phyloP scores from a whole-genome alignment of 2,329 filamentous ascomycete species.

The Fusarium lyarnte region DNA sequence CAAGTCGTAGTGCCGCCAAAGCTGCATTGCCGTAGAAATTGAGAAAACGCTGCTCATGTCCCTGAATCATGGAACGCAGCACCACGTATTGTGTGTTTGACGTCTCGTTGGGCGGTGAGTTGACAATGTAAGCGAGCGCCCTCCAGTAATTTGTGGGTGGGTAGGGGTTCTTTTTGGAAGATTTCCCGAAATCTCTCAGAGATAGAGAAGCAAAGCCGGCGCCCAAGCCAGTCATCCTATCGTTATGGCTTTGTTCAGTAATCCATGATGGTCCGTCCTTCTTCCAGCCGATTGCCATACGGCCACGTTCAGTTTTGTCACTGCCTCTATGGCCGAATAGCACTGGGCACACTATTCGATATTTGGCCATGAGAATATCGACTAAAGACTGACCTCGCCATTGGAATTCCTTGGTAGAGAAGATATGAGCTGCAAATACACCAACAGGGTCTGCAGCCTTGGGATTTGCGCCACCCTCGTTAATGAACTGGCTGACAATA shows the following conservation, averaged over 20 bases:
- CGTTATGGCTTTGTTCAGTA: constrained; percentile 76
- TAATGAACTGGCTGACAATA: constrained; percentile 75
- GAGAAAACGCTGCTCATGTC: constrained; percentile 79
- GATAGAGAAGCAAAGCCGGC: constrained; percentile 86
- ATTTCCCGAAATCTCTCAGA: constrained; percentile 81
- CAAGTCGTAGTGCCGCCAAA: constrained; percentile 74
- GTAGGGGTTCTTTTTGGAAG: constrained; percentile 75
- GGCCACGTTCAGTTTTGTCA: constrained; percentile 76
- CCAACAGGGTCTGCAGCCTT: constrained; percentile 80
- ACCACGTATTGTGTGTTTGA: constrained; percentile 80
- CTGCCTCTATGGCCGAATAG: constrained; percentile 84
- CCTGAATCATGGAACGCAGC: constrained; percentile 75
- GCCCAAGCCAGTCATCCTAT: constrained; percentile 84
- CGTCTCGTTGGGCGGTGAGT: constrained; percentile 73
- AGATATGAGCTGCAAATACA: constrained; percentile 78
- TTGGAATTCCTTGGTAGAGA: constrained; percentile 73
- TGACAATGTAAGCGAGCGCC: constrained; percentile 78
- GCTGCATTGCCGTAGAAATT: constrained; percentile 83
- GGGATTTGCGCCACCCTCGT: constrained; percentile 71
- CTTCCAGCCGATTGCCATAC: constrained; percentile 77
- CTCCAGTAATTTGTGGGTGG: constrained; percentile 86
- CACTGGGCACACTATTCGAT: constrained; percentile 80
- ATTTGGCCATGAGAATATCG: constrained; percentile 88
- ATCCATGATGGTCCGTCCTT: constrained; percentile 69
- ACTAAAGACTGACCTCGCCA: constrained; percentile 76